These are phyloP conservation scores for Azolla pinnata DNA, from an alignment of 75 land plant species.

Conservation along the genomic window DNA sequence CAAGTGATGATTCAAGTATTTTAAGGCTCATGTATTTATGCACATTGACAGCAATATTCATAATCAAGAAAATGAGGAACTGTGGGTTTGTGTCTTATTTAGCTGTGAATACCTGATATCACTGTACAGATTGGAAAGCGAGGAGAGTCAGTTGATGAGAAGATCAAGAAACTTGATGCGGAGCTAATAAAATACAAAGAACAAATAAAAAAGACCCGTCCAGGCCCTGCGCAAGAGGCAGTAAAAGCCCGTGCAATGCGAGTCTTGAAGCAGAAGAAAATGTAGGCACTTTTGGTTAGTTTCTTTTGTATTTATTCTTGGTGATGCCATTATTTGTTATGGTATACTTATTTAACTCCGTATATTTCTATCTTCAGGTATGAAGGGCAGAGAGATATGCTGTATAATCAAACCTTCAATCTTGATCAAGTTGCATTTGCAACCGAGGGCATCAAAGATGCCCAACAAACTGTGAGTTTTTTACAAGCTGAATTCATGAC, in stretches of 20 bases:
- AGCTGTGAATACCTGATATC: no score
- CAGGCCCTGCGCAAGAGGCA: slow-evolving; percentile 99
- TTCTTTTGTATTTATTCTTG: neutral
- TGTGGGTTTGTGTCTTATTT: no score
- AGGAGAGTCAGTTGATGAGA: slow-evolving; percentile 92
- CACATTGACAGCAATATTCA: no score
- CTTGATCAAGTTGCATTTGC: slow-evolving; percentile 97
- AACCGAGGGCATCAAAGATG: slow-evolving; percentile 91
- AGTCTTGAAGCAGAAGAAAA: slow-evolving; percentile 85
- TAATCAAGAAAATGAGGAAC: no score
- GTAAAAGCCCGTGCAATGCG: slow-evolving; percentile 98
- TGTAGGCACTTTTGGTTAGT: slow-evolving; percentile 37
- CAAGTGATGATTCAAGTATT: no score
- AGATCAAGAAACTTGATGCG: slow-evolving; percentile 81
- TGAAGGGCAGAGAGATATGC: slow-evolving; percentile 89
- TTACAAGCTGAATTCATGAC: no score
- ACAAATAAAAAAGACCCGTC: slow-evolving; percentile 91
- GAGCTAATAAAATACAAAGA: slow-evolving; percentile 77
- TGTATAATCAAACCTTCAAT: slow-evolving; percentile 90
- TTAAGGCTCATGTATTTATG: no score
- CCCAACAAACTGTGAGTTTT: slow-evolving; percentile 86
- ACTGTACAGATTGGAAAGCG: slow-evolving; percentile 78
- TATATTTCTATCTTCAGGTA: slow-evolving; percentile 46
- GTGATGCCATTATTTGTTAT: neutral
- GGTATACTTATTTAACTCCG: no score